Evolutionary conservation across 1,284 basidiomycete genomes (phyloP), one percentile per base, ranked within the genome.

Genomic region (Exobasidium rhododendri): DNA sequence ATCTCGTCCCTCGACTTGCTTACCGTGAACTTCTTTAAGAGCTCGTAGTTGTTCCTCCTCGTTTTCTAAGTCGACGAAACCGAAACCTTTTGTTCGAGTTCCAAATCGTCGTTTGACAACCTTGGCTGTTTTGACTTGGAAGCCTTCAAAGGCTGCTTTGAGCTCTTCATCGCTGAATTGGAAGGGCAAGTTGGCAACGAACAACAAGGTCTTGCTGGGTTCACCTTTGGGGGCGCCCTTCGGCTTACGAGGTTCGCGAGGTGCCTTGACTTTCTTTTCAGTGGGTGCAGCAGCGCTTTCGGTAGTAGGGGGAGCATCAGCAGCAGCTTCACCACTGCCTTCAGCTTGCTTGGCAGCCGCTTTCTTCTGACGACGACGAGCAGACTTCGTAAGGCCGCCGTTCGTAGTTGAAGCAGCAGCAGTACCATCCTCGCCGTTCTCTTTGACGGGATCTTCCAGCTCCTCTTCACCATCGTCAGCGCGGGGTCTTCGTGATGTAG

Each of bases 181-280:
- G 49, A 74, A 76, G 20, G 73, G 61, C 30, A 77, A 67, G 62
- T 75, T 75, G 66, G 73, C 67, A 22, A 75, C 74, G 63, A 77
- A 77, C 47, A 77, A n/a, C 51, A 74, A 68, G 24, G 74, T 77
- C 66, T 69, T 63, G 57, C 69, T 72, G 22, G 73, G 73, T 55
- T 72, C 71, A 32, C 74, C 74, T 30, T 53, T 46, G 4, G 74
- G 73, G 3, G 62, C 57, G 24, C 61, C 66, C 66, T 71, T 71
- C 40, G 66, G 49, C 31, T 29, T 44, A 10, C 56, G 60, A 17
- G 44, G 62, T 32, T 60, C 22, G 26, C 70, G 70, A 58, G 66
- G 65, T 31, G 66, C 51, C 32, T 58, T 58, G 31, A 69, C 64
- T 13, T 59, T 61, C 46, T 66, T 65, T 32, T 60, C n/a, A 13